Percentiles rank a stretch among this genome's conserved stretches.
phyloP scores from a whole-genome alignment of 1,284 basidiomycete genomes.

The Coniophora puteana region DNA sequence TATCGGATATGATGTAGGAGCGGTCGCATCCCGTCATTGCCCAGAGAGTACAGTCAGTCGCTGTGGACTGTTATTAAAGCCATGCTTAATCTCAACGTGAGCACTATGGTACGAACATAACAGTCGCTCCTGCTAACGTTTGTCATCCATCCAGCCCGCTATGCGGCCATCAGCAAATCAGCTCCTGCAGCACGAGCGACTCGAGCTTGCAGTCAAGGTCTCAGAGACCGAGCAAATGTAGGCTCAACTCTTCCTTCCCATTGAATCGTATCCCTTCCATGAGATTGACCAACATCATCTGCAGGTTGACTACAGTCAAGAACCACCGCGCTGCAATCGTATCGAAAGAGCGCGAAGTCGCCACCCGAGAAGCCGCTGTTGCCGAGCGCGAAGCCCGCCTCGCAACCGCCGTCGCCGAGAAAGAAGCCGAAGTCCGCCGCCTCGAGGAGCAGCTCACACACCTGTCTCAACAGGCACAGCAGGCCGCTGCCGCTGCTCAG shows the following conservation, averaged over 20 bases:
- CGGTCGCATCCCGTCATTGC: constrained; percentile 83
- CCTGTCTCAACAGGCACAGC: constrained; percentile 32
- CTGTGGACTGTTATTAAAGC: constrained; percentile 75
- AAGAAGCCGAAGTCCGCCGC: constrained; percentile 54
- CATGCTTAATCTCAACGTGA: constrained; percentile 84
- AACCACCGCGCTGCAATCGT: constrained; percentile 50
- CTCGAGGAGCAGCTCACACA: constrained; percentile 42
- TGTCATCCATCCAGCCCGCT: constrained; percentile 51
- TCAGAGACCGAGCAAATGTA: constrained; percentile 79
- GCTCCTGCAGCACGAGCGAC: constrained; percentile 72
- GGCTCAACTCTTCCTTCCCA: constrained; percentile 18
- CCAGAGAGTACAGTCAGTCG: constrained; percentile 74
- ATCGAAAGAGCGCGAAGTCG: constrained; percentile 62
- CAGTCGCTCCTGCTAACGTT: constrained; percentile 3
- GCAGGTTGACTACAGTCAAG: constrained; percentile 61
- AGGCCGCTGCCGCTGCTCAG: constrained; percentile 28
- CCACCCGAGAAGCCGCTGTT: constrained; percentile 52
- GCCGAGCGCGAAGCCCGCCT: constrained; percentile 53
- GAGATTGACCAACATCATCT: constrained; percentile 2
- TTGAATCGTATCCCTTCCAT: constrained; percentile 4
- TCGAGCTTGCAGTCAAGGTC: constrained; percentile 70
- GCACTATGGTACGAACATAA: constrained; percentile 21
- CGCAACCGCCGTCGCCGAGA: constrained; percentile 42
- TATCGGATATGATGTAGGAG: no score
- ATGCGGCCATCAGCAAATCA: constrained; percentile 80